Evolutionary conservation across 805 yeast genomes (phyloP), one percentile per base, ranked within the genome.

Genomic region (Candida pini): DNA sequence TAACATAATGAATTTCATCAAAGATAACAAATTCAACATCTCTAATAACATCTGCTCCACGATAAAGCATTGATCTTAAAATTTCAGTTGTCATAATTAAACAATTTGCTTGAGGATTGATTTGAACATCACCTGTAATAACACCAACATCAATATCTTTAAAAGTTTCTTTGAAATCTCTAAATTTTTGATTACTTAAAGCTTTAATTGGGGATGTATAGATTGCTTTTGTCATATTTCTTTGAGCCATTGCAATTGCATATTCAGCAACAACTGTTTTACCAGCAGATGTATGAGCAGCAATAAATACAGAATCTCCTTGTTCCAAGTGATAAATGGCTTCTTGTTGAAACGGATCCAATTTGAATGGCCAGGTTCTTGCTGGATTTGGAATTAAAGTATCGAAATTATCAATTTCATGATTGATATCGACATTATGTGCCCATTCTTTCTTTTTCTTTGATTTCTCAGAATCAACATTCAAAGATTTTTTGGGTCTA

Each of bases 1-100:
- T 80, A 94, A 92, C 92, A 62, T 92, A 92, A 64, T 92, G 99
- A 30, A 92, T 96, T 59, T 92, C 99, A 62, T 92, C 99, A 47
- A 92, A 92, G 26, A 92, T 79, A 33, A 92, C 98, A 96, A 96
- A 92, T 0, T 96, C 96, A 27, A 92, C 97, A 68, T 92, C 99
- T 60, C 99, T 75, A 90, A 92, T 89, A 30, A 94, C 81, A 58
- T 92, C 98, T 10, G 97, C 86, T 43, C 99, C 99, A 58, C 97
- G 73, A 58, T 92, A 92, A 28, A 92, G 71, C 99, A 92, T 92
- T 39, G 95, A 81, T 54, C 99, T 68, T 51, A 92, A 69, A 81
- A 92, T 94, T 63, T 92, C 99, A 0, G 99, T 92, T 15, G 99
- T 92, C 99, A 92, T 92, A 33, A 92, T 97, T 45, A 92, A 68